Evolutionary conservation across 768 basidiomycete genomes (phyloP).

Genomic region (Lactifluus pinguis): DNA sequence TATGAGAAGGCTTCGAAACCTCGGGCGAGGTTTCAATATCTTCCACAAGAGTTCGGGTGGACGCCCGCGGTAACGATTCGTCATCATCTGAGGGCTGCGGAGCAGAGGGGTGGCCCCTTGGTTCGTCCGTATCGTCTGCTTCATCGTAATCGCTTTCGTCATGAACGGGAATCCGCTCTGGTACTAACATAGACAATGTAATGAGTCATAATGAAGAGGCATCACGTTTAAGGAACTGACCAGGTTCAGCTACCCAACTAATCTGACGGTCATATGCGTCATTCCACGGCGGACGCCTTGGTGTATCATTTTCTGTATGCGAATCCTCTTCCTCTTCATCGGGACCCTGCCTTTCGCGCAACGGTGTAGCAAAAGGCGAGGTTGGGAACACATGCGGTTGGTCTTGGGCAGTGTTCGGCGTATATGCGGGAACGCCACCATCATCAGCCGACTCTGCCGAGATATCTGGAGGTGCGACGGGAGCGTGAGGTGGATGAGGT

Average conservation of each 20-base stretch:
- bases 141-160: conserved; percentile 49
- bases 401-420: conserved; percentile 38
- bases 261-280: conserved; percentile 38
- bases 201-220: background rate
- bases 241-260: conserved; percentile 71
- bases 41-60: conserved; percentile 51
- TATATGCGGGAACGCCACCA: conserved; percentile 43
- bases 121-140: conserved; percentile 35
- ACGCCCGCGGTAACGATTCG: conserved; percentile 40
- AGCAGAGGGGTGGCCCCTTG: conserved; percentile 24
- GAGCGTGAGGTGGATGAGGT: conserved; percentile 38
- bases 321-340: conserved; percentile 61
- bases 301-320: conserved; percentile 31
- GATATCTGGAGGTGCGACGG: conserved; percentile 42
- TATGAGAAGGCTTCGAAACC: conserved; percentile 30
- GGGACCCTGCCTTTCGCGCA: conserved; percentile 44
- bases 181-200: conserved; percentile 31
- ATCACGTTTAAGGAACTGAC: conserved; percentile 32
- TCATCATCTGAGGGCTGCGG: conserved; percentile 29
- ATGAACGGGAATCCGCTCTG: conserved; percentile 55
- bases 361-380: conserved; percentile 65
- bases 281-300: conserved; percentile 21
- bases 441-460: conserved; percentile 38
- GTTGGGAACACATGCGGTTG: conserved; percentile 52
- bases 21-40: conserved; percentile 57